Evolutionary conservation across 2,329 filamentous ascomycete species (phyloP).

Genomic region (Leptographium wingfieldii): DNA sequence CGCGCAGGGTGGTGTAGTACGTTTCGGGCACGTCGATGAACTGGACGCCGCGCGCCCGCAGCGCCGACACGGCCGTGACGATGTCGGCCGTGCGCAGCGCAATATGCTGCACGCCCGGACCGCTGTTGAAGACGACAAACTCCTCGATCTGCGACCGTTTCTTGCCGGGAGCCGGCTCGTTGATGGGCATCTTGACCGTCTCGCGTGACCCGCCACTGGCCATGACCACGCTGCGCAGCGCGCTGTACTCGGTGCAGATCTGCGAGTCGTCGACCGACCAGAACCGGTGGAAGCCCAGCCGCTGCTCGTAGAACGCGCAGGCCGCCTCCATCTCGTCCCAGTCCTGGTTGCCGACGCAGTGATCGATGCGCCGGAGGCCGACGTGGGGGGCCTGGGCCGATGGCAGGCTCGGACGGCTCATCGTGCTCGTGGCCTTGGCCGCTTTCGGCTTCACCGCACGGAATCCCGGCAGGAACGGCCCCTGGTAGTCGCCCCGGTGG

Average conservation of each 20-base stretch:
- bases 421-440: conserved; percentile 4
- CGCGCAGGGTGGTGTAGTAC: conserved; percentile 70
- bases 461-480: conserved; percentile 76
- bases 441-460: conserved; percentile 34
- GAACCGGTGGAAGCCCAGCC: conserved; percentile 89
- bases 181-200: conserved; percentile 94
- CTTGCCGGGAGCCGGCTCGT: conserved; percentile 83
- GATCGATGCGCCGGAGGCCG: conserved; percentile 66
- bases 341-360: conserved; percentile 95
- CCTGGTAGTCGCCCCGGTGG: conserved; percentile 55
- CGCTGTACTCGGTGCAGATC: conserved; percentile 86
- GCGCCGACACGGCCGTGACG: conserved; percentile 59
- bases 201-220: conserved; percentile 68
- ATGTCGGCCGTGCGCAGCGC: conserved; percentile 76
- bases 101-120: conserved; percentile 86
- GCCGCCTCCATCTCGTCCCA: conserved; percentile 74
- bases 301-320: conserved; percentile 68
- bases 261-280: conserved; percentile 92
- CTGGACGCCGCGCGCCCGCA: conserved; percentile 79
- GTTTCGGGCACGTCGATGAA: conserved; percentile 83
- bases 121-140: conserved; percentile 80
- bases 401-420: conserved; percentile 18
- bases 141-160: conserved; percentile 93
- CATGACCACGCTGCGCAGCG: conserved; percentile 85
- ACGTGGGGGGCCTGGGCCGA: conserved; percentile 48